Conservation (phyloP, 352 stramenopile genomes). For the Pythium diclinum region DNA sequence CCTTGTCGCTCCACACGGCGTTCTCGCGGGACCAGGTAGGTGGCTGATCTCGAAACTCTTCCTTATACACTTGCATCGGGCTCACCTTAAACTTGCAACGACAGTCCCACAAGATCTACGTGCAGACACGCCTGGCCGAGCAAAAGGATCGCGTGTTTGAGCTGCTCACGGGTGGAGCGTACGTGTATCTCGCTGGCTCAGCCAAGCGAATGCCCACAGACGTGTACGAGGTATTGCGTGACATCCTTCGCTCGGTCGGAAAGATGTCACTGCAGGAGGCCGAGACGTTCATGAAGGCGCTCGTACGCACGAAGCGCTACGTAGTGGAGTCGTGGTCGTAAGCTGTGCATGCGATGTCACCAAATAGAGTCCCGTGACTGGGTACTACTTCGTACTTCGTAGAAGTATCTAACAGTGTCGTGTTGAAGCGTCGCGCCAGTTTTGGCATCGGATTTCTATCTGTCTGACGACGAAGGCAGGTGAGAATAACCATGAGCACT, state of each 20-base stretch:
- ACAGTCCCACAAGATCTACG: constrained; percentile 88
- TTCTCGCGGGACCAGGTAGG: constrained; percentile 88
- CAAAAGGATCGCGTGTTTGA: constrained; percentile 70
- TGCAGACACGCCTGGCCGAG: constrained; percentile 85
- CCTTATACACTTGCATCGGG: background rate
- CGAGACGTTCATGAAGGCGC: constrained; percentile 68
- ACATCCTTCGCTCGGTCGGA: constrained; percentile 77
- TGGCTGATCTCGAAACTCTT: background rate
- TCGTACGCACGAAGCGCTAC: constrained; percentile 78
- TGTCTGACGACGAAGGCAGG: background rate
- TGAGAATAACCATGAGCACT: background rate
- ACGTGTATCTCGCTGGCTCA: constrained; percentile 86
- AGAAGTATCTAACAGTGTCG: too few relatives aligned
- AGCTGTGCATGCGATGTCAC: background rate
- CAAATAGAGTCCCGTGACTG: constrained; percentile 4
- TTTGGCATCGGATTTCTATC: background rate
- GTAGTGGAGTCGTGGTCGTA: constrained; percentile 86
- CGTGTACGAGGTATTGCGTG: constrained; percentile 86
- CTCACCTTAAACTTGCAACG: background rate
- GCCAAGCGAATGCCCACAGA: constrained; percentile 92
- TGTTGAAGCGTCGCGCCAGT: constrained; percentile 5
- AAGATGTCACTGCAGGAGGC: constrained; percentile 63
- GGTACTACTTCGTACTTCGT: too few relatives aligned
- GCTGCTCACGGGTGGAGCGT: constrained; percentile 62
- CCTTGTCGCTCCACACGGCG: constrained; percentile 77